Evolutionary conservation across 495 filamentous ascomycete genomes (phyloP).

Genomic region (Bathelium albidoporum): DNA sequence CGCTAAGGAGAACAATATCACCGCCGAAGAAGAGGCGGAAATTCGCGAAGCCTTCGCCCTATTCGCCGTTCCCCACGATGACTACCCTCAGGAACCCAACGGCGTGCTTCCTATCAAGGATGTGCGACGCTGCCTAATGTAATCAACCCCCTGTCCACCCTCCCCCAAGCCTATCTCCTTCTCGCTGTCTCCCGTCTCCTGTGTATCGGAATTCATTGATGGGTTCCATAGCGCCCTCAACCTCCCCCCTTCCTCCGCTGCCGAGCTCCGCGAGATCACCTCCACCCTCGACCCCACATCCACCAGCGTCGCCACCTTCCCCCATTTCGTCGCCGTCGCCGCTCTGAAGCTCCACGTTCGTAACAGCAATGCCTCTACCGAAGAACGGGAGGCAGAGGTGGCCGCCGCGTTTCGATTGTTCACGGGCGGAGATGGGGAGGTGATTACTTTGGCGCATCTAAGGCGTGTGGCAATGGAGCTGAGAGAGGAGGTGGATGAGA

Average conservation of each 20-base stretch:
- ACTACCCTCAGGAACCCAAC: slow-evolving; percentile 56
- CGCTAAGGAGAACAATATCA: slow-evolving; percentile 78
- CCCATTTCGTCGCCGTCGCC: slow-evolving; percentile 70
- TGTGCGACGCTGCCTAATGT: slow-evolving; percentile 77
- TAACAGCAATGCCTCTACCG: slow-evolving; percentile 37
- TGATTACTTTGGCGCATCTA: slow-evolving; percentile 66
- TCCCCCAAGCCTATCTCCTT: background rate
- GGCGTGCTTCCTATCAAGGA: slow-evolving; percentile 67
- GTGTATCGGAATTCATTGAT: too few relatives aligned
- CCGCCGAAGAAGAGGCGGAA: slow-evolving; percentile 70
- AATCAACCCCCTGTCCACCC: slow-evolving; percentile 12
- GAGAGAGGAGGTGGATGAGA: slow-evolving; percentile 70
- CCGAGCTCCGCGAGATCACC: slow-evolving; percentile 63
- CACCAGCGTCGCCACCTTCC: slow-evolving; percentile 64
- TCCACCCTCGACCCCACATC: slow-evolving; percentile 71
- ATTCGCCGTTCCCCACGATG: slow-evolving; percentile 51
- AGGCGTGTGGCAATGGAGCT: slow-evolving; percentile 69
- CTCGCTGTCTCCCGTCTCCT: too few relatives aligned
- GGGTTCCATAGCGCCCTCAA: slow-evolving; percentile 28
- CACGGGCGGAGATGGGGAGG: slow-evolving; percentile 40
- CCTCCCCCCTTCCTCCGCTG: slow-evolving; percentile 43
- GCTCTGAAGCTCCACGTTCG: slow-evolving; percentile 61
- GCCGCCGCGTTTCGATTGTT: slow-evolving; percentile 74
- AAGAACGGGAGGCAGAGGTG: slow-evolving; percentile 52
- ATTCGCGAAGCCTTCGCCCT: slow-evolving; percentile 82